phyloP scores from a whole-genome alignment of 169 alveolate species.

The Eimeria tenella region DNA sequence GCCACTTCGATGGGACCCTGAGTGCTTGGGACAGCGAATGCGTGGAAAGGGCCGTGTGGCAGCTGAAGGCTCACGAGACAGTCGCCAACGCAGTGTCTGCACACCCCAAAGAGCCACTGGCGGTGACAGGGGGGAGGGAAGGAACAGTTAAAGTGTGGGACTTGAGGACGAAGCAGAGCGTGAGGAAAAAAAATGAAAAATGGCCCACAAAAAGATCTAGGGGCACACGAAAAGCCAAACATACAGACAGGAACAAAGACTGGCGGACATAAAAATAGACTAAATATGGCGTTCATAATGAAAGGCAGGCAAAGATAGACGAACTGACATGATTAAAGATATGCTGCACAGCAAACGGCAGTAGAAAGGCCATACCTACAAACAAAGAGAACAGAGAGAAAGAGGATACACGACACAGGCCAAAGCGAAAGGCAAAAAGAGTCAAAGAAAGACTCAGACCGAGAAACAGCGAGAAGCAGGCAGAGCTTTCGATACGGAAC shows the following conservation, averaged over 20 bases:
- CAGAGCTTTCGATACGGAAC: no score
- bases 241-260: neutral
- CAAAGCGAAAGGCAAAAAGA: neutral
- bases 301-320: no score
- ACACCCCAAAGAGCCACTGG: neutral
- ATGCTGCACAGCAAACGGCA: no score
- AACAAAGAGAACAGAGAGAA: neutral
- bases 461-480: no score
- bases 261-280: neutral
- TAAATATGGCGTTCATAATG: no score
- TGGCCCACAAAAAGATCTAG: neutral
- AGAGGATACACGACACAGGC: neutral
- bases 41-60: neutral
- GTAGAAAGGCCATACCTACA: neutral
- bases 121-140: neutral
- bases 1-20: neutral
- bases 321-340: no score
- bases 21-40: neutral
- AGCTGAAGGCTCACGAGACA: neutral
- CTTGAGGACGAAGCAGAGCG: neutral
- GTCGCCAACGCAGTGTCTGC: neutral
- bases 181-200: neutral
- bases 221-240: neutral
- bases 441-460: no score
- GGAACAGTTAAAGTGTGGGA: conserved; percentile 12